Base-by-base conservation (phyloP, 2,329 filamentous ascomycete genomes). In the Plectosphaerella cucumerina region DNA sequence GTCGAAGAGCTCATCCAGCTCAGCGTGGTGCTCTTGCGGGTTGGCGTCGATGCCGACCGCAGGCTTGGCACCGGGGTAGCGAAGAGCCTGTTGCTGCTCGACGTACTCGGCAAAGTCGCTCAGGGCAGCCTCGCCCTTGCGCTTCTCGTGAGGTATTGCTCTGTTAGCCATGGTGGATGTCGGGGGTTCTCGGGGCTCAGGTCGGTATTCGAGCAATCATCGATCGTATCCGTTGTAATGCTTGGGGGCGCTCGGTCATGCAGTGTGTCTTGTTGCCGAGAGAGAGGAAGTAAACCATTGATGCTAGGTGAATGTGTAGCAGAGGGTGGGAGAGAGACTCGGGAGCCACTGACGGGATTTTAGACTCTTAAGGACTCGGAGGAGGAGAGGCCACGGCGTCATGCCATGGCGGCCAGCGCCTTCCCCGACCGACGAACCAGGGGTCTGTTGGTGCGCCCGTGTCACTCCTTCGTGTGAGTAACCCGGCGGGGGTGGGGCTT, bases 41-140 rank as follows among this genome's bases (percentile, higher is more conserved):
- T 21, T 33, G 22, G 35, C 35, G 9, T 15, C 15, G 17, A 64
- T 48, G 47, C 65, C 56, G 3, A 62, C 50, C 15, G 59, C 47
- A 33, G 63, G 58, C 49, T 65, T 69, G 34, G 72, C 63, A 42
- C 64, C 65, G 2, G 81, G 80, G 59, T 83, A 85, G 51, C 88
- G 85, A 47, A 86, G 71, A 14, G 85, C 85, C 69, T 97, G 94
- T 67, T 97, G 92, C 67, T 91, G 88, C 69, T 97, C 91, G 58
- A 97, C 94, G 63, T 97, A 97, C 63, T 99, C 94, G 68, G 92
- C 91, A 67, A 99, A 99, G 62, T 97, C 94, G 74, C 89, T 94
- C 50, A 99, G 80, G 12, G 93, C 92, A 54, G 89, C 84, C 73
- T 97, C 92, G 59, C 91, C 91, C 72, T 89, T 90, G 59, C 90